These are phyloP conservation scores for Aspergillus awamori DNA, from an alignment of 2,329 filamentous ascomycete species.

Conservation along the genomic window DNA sequence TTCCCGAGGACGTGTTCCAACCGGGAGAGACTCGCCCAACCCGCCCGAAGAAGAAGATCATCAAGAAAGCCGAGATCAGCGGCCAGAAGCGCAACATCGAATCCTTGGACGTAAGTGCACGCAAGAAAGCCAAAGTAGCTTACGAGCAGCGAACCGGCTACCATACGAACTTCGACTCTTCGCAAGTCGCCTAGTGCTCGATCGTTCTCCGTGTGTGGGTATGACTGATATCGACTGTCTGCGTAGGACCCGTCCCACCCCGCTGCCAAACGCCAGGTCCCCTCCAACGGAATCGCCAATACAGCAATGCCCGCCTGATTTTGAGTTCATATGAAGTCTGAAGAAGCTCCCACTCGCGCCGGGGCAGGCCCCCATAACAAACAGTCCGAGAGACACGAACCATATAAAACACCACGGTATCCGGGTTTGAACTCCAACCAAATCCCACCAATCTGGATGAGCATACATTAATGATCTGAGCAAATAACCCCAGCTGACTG, in stretches of 20 bases:
- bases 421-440: neutral
- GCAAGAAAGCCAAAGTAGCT: constrained; percentile 29
- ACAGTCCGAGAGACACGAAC: constrained; percentile 17
- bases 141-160: constrained; percentile 28
- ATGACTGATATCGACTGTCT: constrained; percentile 37
- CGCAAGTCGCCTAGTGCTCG: constrained; percentile 21
- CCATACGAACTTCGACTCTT: constrained; percentile 26
- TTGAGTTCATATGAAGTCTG: neutral
- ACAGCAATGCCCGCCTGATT: constrained; percentile 39
- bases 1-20: constrained; percentile 87
- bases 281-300: constrained; percentile 32
- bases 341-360: constrained; percentile 21
- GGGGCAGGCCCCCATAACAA: constrained; percentile 35
- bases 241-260: constrained; percentile 33
- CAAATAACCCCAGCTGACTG: constrained; percentile 28
- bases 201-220: constrained; percentile 25
- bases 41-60: constrained; percentile 58
- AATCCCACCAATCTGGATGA: constrained; percentile 13
- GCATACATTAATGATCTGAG: constrained; percentile 21
- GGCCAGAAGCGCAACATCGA: constrained; percentile 45
- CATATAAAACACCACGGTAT: constrained; percentile 6
- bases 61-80: constrained; percentile 39
- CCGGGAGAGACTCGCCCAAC: constrained; percentile 72
- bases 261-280: constrained; percentile 39
- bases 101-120: constrained; percentile 48